Evolutionary conservation across 2,329 filamentous ascomycete genomes (phyloP).

Genomic region (Claviceps digitariae): DNA sequence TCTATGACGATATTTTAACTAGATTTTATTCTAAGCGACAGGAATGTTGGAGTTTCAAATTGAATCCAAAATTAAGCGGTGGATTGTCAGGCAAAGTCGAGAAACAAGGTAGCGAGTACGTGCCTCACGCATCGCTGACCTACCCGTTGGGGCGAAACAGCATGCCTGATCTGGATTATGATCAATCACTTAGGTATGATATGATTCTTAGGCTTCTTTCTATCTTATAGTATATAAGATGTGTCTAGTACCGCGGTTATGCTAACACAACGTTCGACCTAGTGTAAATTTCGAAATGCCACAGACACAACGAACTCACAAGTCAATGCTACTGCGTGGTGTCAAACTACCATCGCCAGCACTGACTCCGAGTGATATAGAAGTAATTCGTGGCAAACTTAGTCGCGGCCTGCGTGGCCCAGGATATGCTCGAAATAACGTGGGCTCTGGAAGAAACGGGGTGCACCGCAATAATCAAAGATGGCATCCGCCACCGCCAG

Average conservation of each 20-base stretch:
- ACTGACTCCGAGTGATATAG: slow-evolving; percentile 63
- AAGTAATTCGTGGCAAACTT: slow-evolving; percentile 54
- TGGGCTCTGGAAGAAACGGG: neutral
- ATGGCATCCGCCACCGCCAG: slow-evolving; percentile 19
- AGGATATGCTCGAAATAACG: slow-evolving; percentile 12
- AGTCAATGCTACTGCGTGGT: slow-evolving; percentile 86
- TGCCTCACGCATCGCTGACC: slow-evolving; percentile 68
- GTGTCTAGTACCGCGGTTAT: neutral
- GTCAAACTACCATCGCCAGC: slow-evolving; percentile 58
- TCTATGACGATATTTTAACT: slow-evolving; percentile 73
- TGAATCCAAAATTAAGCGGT: slow-evolving; percentile 63
- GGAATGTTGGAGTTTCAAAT: slow-evolving; percentile 48
- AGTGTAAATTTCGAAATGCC: slow-evolving; percentile 85
- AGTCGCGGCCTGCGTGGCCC: slow-evolving; percentile 28
- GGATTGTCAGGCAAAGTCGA: slow-evolving; percentile 69
- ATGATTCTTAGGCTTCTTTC: too few relatives aligned
- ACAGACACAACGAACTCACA: slow-evolving; percentile 57
- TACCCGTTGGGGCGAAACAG: slow-evolving; percentile 61
- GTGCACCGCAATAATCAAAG: slow-evolving; percentile 1
- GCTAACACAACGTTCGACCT: neutral
- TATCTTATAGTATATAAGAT: neutral
- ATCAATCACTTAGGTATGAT: slow-evolving; percentile 68
- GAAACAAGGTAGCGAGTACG: slow-evolving; percentile 62
- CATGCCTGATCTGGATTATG: slow-evolving; percentile 68
- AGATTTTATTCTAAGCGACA: slow-evolving; percentile 91